phyloP scores from a whole-genome alignment of 2,329 filamentous ascomycete genomes.

The Nothomitra cinnamomea region DNA sequence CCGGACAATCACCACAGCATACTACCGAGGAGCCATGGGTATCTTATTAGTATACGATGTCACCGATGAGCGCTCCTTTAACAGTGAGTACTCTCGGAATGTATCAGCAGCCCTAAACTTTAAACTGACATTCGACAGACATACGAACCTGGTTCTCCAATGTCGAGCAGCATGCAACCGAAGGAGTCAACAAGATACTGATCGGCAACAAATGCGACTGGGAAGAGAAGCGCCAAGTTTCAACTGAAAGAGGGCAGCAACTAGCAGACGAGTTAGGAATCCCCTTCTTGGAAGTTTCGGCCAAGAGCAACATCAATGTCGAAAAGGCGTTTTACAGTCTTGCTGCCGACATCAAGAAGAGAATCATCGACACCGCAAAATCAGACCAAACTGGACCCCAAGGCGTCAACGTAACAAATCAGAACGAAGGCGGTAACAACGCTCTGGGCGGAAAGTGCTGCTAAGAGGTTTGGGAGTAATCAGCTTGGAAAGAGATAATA shows the following conservation, averaged over 20 bases:
- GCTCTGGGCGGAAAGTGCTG: constrained; percentile 58
- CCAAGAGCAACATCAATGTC: constrained; percentile 99
- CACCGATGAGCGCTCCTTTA: constrained; percentile 88
- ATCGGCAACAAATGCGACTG: constrained; percentile 99
- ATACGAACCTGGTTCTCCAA: constrained; percentile 99
- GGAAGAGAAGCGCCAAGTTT: constrained; percentile 95
- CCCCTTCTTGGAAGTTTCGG: constrained; percentile 94
- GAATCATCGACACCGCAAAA: constrained; percentile 82
- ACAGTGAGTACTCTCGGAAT: constrained; percentile 45
- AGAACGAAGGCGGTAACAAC: constrained; percentile 32
- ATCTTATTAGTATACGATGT: constrained; percentile 97
- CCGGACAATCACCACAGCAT: constrained; percentile 95
- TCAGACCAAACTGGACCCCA: constrained; percentile 39
- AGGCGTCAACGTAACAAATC: constrained; percentile 41
- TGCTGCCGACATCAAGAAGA: constrained; percentile 94
- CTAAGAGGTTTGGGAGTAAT: constrained; percentile 21
- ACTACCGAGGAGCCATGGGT: constrained; percentile 97
- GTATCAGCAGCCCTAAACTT: constrained; percentile 5
- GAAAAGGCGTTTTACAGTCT: constrained; percentile 96
- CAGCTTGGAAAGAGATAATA: not conserved
- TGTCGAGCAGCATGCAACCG: constrained; percentile 92
- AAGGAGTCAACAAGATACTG: constrained; percentile 98
- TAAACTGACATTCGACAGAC: constrained; percentile 36
- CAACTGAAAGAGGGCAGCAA: constrained; percentile 80
- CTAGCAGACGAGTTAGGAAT: constrained; percentile 93